Evolutionary conservation across 2,329 filamentous ascomycete species (phyloP).

Genomic region (Thielaviopsis musarum): DNA sequence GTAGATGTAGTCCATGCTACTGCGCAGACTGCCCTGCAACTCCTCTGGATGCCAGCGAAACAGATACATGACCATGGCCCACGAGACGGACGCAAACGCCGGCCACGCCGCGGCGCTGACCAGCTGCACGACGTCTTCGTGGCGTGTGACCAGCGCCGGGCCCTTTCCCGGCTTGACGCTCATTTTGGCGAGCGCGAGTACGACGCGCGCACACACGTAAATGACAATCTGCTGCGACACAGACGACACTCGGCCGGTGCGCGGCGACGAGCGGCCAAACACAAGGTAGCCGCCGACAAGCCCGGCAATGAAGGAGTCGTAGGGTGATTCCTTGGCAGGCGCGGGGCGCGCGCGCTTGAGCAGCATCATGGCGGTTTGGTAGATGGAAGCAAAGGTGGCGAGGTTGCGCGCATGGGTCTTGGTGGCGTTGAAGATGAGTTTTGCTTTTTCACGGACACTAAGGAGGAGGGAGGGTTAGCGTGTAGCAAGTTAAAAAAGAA

Average conservation of each 20-base stretch:
- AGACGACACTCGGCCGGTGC: conserved; percentile 52
- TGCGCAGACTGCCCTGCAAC: conserved; percentile 77
- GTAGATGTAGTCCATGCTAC: conserved; percentile 97
- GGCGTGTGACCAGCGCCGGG: conserved; percentile 1
- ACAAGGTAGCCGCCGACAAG: conserved; percentile 82
- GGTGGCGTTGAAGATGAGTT: conserved; percentile 70
- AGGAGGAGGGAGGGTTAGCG: not conserved
- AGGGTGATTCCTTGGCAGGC: conserved; percentile 49
- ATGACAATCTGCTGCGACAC: conserved; percentile 96
- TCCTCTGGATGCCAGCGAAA: conserved; percentile 86
- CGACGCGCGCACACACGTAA: conserved; percentile 88
- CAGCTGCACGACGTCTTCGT: conserved; percentile 21
- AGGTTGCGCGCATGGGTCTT: conserved; percentile 82
- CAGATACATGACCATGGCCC: conserved; percentile 89
- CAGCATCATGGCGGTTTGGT: conserved; percentile 67
- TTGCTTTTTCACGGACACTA: conserved; percentile 56
- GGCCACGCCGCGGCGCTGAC: conserved; percentile 61
- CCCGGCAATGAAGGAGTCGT: conserved; percentile 75
- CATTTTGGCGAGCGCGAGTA: conserved; percentile 68
- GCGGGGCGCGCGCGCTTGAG: conserved; percentile 46
- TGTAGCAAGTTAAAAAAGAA: too few relatives aligned
- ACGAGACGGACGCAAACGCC: conserved; percentile 76
- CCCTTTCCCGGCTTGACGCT: conserved; percentile 49
- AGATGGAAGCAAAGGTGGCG: conserved; percentile 76
- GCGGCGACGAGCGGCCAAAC: conserved; percentile 53